Evolutionary conservation across 164 flowering plant species (phyloP), one percentile per base, ranked within the genome.

Genomic region (Stephania japonica): DNA sequence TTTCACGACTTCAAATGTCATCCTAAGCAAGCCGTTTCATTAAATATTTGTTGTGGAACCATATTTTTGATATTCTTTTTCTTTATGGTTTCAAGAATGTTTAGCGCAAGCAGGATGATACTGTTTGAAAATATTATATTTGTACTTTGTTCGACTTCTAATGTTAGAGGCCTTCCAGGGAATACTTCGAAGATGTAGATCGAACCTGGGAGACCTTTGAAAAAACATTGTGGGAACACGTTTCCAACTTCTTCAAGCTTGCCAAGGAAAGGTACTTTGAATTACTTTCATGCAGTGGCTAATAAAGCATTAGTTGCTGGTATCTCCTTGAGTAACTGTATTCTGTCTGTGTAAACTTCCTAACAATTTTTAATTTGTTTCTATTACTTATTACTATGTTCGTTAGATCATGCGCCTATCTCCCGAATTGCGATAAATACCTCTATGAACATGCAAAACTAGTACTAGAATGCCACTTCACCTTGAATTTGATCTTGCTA

Each of bases 111-210:
- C 26, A 7, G 18, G 41, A 23, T 56, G 21, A 8, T 66, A 61
- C 56, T 14, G 74, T 56, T 41, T 70, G 74, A 27, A 65, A 5
- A 68, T 11, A 9, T 12, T 56, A 56, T 56, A n/a, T 18, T 56
- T 38, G 68, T 24, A 42, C 19, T 18, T 56, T 38, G 68, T 24
- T 25, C 19, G 2, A 65, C 42, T 5, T 19, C 27, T 70, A 64
- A 21, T 32, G 27, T 63, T 23, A 71, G 78, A 66, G 65, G 21
- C 24, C 72, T 78, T 23, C 21, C 86, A 96, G 99, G 59, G 97
- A 90, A 82, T 93, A 96, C 84, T 96, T 96, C 86, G 99, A 96
- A 86, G 99, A 96, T 79, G 97, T 93, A 3, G 98, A 96, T 83
- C 90, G 82, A 41, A 91, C 94, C 3, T 96, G 98, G 99, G 98